phyloP scores from a whole-genome alignment of 2,329 filamentous ascomycete genomes.

The Aspergillus oerlinghausenensis region DNA sequence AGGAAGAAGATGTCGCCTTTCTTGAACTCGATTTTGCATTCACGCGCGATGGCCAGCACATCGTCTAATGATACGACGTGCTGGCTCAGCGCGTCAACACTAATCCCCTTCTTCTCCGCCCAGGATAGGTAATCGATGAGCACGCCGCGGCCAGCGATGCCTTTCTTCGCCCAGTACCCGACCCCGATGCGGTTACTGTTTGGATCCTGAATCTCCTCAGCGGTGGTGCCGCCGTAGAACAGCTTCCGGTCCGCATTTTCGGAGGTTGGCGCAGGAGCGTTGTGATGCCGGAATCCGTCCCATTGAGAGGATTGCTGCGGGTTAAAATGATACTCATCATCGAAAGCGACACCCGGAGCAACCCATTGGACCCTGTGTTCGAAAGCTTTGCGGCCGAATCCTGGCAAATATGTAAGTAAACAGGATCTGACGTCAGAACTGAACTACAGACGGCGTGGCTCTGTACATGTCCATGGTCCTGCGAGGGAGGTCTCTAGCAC shows the following conservation, averaged over 20 bases:
- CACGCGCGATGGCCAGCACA: constrained; percentile 29
- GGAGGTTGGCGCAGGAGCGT: constrained; percentile 37
- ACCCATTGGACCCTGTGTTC: constrained; percentile 50
- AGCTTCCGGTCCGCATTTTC: constrained; percentile 25
- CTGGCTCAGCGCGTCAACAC: constrained; percentile 28
- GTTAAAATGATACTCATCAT: constrained; percentile 51
- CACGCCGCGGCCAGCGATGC: constrained; percentile 38
- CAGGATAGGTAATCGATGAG: constrained; percentile 37
- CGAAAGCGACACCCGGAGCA: constrained; percentile 41
- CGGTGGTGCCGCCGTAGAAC: constrained; percentile 35
- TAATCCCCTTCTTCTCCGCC: constrained; percentile 29
- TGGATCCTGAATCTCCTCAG: constrained; percentile 31
- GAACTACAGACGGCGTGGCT: not conserved
- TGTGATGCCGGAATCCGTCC: constrained; percentile 51
- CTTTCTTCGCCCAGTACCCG: constrained; percentile 36
- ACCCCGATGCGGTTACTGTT: constrained; percentile 32
- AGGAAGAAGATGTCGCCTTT: constrained; percentile 38
- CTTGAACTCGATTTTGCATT: constrained; percentile 33
- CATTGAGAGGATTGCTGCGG: constrained; percentile 53
- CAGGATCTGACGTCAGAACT: not conserved
- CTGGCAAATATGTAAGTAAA: constrained; percentile 20
- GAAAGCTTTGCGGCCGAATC: constrained; percentile 50
- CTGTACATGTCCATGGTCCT: not conserved
- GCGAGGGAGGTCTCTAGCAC: not conserved
- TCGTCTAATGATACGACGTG: constrained; percentile 33